These are phyloP conservation scores for Wallacemonas sp. DNA, from an alignment of 208 protist genomes.

Conservation along the genomic window DNA sequence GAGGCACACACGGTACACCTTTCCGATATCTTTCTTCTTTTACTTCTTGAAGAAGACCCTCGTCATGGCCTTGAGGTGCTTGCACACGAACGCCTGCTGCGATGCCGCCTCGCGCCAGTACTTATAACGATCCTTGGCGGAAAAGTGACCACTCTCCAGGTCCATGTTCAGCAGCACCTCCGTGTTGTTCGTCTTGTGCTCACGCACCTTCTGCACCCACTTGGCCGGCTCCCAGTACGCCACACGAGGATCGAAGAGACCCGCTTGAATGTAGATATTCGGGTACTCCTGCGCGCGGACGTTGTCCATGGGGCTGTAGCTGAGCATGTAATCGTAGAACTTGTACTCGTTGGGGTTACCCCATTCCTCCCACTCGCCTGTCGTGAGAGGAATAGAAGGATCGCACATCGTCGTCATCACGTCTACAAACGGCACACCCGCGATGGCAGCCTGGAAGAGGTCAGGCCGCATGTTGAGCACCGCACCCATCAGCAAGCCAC, in stretches of 20 bases:
- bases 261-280: constrained; percentile 80
- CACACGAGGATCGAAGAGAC: constrained; percentile 87
- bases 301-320: constrained; percentile 94
- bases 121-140: constrained; percentile 89
- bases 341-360: constrained; percentile 94
- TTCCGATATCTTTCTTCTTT: constrained; percentile 6
- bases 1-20: no score
- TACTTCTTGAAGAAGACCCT: constrained; percentile 33
- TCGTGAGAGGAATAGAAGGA: constrained; percentile 89
- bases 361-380: constrained; percentile 94
- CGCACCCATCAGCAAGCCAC: constrained; percentile 91
- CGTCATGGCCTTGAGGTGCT: constrained; percentile 74
- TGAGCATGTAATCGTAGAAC: constrained; percentile 95
- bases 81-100: constrained; percentile 90
- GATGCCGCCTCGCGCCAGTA: constrained; percentile 85
- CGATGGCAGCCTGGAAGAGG: constrained; percentile 81
- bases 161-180: constrained; percentile 90
- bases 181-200: constrained; percentile 76
- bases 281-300: constrained; percentile 86
- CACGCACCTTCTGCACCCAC: constrained; percentile 87
- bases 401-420: constrained; percentile 95
- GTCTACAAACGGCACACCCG: constrained; percentile 94
- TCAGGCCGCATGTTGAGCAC: constrained; percentile 93
- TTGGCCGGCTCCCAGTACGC: constrained; percentile 93
- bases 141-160: constrained; percentile 90